A percentile compares a stretch with the other conserved stretches of the same genome.
phyloP scores from a whole-genome alignment of 805 yeast genomes.

The Pichia nakasei region DNA sequence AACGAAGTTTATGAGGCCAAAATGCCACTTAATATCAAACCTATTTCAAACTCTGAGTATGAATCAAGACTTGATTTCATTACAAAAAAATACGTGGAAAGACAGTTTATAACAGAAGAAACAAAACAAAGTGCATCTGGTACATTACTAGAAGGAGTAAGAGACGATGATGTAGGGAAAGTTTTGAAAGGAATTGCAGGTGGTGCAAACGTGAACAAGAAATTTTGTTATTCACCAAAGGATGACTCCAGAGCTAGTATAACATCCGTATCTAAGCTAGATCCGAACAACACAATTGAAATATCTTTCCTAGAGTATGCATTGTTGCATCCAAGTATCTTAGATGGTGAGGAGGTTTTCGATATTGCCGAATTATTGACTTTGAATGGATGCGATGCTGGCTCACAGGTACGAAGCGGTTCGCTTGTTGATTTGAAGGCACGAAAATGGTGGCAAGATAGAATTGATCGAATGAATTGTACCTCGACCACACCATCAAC shows the following conservation, averaged over 20 bases:
- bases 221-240: constrained; percentile 22
- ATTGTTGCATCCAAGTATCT: constrained; percentile 29
- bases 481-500: neutral
- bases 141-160: constrained; percentile 42
- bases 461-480: constrained; percentile 27
- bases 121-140: constrained; percentile 18
- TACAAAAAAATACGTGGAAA: constrained; percentile 52
- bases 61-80: constrained; percentile 51
- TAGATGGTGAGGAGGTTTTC: constrained; percentile 25
- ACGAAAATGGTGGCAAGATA: constrained; percentile 43
- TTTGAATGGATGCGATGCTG: constrained; percentile 46
- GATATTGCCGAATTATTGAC: constrained; percentile 48
- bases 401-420: constrained; percentile 20
- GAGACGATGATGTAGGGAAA: constrained; percentile 37
- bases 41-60: constrained; percentile 29
- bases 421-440: constrained; percentile 29
- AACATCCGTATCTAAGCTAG: neutral
- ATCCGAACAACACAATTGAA: constrained; percentile 14
- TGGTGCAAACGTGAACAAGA: constrained; percentile 40
- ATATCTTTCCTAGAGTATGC: constrained; percentile 42
- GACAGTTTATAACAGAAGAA: constrained; percentile 31
- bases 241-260: neutral
- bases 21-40: constrained; percentile 16
- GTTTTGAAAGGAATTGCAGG: constrained; percentile 36
- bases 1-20: constrained; percentile 56